Base-by-base conservation (phyloP, 371 early-diverging fungal species). In the Mucor piriformis region DNA sequence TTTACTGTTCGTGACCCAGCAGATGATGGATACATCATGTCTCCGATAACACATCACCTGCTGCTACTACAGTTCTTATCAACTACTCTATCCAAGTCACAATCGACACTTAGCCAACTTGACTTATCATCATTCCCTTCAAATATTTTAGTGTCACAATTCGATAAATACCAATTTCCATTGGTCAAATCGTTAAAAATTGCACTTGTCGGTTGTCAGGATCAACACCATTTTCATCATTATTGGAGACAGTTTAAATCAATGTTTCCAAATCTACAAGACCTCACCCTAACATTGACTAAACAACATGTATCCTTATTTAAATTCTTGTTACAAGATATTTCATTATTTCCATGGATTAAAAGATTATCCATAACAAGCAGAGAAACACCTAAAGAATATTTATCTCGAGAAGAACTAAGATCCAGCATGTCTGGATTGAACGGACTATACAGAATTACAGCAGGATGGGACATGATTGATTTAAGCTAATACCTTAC, bases 401-500 rank as follows among this genome's bases (percentile, higher is more conserved):
- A 46, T 27, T 24, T 74, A 12, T 53, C 64, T 49, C 61, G 59
- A 25, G 57, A 71, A 34, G 69, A 68, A 25, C 44, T 74, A 12
- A 50, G 56, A 49, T 44, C 61, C 13, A 58, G 62, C 33, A 51
- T 74, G 8, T 49, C 62, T 33, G 57, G 54, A n/a, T 42, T 71
- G 40, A 50, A 66, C 13, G 75, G 75, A 3, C 38, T 74, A 27
- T 57, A 64, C 34, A 57, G 75, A 40, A 64, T 74, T 38, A 67
- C 67, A 46, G 67, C 69, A 35, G 76, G 73, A 25, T 72, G 76
- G 76, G 70, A 76, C 56, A 62, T 76, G 62, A 64, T 75, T 37
- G 69, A 62, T 20, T 52, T 74, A 16, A 56, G 61, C 7, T 52
- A 24, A 46, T 24, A 12, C 18, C 6, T 12, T 12, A 11, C 1